phyloP scores from a whole-genome alignment of 495 filamentous ascomycete species.

The Penicillium goetzii region DNA sequence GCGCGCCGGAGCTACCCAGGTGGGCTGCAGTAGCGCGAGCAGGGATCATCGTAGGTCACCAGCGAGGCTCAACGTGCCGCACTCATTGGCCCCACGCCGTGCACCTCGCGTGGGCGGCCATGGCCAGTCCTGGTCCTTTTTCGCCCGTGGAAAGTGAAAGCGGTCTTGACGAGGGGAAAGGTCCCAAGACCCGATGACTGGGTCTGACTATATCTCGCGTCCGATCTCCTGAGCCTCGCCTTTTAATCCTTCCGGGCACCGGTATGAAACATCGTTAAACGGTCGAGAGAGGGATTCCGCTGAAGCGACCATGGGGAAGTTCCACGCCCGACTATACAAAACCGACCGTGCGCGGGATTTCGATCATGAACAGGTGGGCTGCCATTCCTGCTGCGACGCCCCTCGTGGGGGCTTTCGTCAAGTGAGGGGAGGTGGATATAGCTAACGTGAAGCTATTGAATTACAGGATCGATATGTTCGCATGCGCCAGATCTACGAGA shows the following conservation, averaged over 20 bases:
- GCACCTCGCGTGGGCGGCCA: background rate
- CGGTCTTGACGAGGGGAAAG: slow-evolving; percentile 2
- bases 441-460: slow-evolving; percentile 3
- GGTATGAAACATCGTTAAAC: slow-evolving; percentile 3
- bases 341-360: slow-evolving; percentile 55
- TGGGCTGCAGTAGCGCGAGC: slow-evolving; percentile 1
- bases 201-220: slow-evolving; percentile 5
- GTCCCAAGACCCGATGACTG: background rate
- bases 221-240: slow-evolving; percentile 12
- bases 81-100: slow-evolving; percentile 21
- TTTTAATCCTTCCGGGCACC: slow-evolving; percentile 4
- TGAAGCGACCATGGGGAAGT: slow-evolving; percentile 38
- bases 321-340: slow-evolving; percentile 48
- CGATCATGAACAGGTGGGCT: slow-evolving; percentile 51
- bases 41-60: slow-evolving; percentile 7
- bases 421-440: background rate
- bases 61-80: slow-evolving; percentile 9
- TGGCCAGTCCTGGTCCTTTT: background rate
- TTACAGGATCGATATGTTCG: slow-evolving; percentile 51
- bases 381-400: background rate
- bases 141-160: background rate
- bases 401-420: background rate
- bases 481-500: slow-evolving; percentile 53
- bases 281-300: background rate
- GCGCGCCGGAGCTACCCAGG: background rate